Base-by-base conservation (phyloP, 345 rosid species). In the Brassica incana region DNA sequence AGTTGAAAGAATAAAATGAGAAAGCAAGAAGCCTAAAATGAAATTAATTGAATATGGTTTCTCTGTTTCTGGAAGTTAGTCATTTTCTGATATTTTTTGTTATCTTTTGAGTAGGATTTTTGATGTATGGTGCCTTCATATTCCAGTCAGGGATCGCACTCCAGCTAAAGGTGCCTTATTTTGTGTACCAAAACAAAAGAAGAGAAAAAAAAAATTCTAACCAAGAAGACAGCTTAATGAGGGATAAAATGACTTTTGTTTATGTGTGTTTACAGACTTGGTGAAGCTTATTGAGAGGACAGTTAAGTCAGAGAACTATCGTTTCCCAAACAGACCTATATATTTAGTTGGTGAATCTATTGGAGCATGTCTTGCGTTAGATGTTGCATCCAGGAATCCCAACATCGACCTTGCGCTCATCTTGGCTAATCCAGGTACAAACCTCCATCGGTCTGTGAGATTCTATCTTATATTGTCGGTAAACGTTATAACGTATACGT, bases 41-140 rank as follows among this genome's bases (percentile, higher is more conserved):
- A 6, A 14, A 63, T 63, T 10, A 32, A 64, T 23, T 23, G 45
- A 64, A 65, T 15, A 15, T 8, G 69, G 45, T 65, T 65, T n/a
- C 68, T 65, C 68, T 65, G 68, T 35, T 65, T 65, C n/a, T 65
- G 25, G 23, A 64, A 6, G 2, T 64, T 33, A 20, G 25, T 30
- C 67, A 32, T 33, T 65, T 65, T 65, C 25, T 36, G 15, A 36
- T 36, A 25, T 2, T 16, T 56, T 3, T 20, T 60, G 70, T 68
- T 71, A 33, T 62, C 10, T 65, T 60, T 35, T 61, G 64, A 64
- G 72, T 69, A 90, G 95, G 90, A 81, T 89, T 15, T 89, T 90
- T 80, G 88, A 89, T 54, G 20, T 88, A 63, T 87, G 91, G 91
- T 89, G 92, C 81, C 85, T 90, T 83, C 91, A 89, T 83, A 82